phyloP scores from a whole-genome alignment of 2,329 filamentous ascomycete species.

The Diplocarpon rosae region DNA sequence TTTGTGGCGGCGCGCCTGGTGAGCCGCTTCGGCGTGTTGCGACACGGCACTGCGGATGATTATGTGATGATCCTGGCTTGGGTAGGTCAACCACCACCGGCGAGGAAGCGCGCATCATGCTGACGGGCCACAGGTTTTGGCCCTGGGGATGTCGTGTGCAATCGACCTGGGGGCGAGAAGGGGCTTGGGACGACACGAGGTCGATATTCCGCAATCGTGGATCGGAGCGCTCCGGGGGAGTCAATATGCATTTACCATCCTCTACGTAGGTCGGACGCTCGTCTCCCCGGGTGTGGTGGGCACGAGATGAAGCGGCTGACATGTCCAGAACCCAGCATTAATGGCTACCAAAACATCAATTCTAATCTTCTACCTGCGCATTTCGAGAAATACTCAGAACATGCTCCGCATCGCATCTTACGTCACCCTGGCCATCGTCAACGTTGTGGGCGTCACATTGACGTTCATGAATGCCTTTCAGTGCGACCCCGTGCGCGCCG shows the following conservation, averaged over 20 bases:
- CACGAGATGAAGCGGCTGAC: conserved; percentile 6
- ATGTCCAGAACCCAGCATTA: conserved; percentile 65
- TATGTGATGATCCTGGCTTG: conserved; percentile 72
- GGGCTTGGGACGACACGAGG: conserved; percentile 59
- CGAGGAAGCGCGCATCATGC: background rate
- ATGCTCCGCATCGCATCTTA: conserved; percentile 77
- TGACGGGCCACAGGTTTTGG: conserved; percentile 34
- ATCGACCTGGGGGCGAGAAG: conserved; percentile 52
- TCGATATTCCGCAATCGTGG: conserved; percentile 42
- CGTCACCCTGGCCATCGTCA: conserved; percentile 65
- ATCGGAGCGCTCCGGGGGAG: conserved; percentile 41
- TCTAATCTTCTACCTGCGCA: conserved; percentile 75
- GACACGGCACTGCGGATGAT: conserved; percentile 64
- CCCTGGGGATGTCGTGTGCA: conserved; percentile 55
- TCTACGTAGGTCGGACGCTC: conserved; percentile 39
- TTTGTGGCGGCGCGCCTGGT: conserved; percentile 68
- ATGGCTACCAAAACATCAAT: conserved; percentile 94
- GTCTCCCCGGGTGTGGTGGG: too few relatives aligned
- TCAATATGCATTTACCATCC: conserved; percentile 54
- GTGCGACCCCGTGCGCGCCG: conserved; percentile 63
- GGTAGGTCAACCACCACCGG: conserved; percentile 31
- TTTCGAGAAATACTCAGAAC: conserved; percentile 67
- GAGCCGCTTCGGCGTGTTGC: conserved; percentile 63
- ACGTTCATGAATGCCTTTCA: conserved; percentile 84
- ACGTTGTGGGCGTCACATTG: conserved; percentile 64